phyloP scores from a whole-genome alignment of 768 basidiomycete species.

The Coprinopsis cinerea region DNA sequence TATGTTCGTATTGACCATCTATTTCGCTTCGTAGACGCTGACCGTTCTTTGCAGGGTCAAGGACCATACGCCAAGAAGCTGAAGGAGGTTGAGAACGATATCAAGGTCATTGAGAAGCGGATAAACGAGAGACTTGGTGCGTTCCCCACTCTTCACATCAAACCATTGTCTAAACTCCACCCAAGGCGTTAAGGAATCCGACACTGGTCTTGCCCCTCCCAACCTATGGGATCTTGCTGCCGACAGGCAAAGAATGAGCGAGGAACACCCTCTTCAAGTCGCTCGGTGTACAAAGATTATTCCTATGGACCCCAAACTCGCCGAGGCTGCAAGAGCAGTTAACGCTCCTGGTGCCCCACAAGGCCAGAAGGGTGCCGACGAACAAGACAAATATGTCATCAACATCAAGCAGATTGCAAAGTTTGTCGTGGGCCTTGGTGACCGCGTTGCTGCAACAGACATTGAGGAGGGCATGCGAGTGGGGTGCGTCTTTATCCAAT shows the following conservation, averaged over 20 bases:
- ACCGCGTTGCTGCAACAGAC: conserved; percentile 94
- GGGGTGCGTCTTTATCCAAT: conserved; percentile 54
- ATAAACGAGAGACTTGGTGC: conserved; percentile 97
- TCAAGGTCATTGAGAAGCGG: conserved; percentile 93
- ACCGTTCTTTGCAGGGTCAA: conserved; percentile 66
- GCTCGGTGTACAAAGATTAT: conserved; percentile 99
- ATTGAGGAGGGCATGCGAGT: conserved; percentile 99
- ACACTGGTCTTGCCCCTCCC: conserved; percentile 94
- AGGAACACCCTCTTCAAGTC: conserved; percentile 93
- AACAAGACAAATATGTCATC: conserved; percentile 99
- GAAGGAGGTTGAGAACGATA: conserved; percentile 86
- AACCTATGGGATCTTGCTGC: conserved; percentile 97
- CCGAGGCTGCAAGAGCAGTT: conserved; percentile 71
- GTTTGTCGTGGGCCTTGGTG: conserved; percentile 95
- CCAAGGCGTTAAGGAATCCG: conserved; percentile 94
- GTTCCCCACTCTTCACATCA: conserved; percentile 10
- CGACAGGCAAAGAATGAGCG: conserved; percentile 84
- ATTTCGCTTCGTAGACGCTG: conserved; percentile 3
- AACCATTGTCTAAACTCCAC: too few relatives aligned
- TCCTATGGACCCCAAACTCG: conserved; percentile 67
- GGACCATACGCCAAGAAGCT: conserved; percentile 90
- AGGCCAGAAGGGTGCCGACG: conserved; percentile 95
- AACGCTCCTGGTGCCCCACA: conserved; percentile 73
- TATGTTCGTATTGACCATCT: conserved; percentile 53
- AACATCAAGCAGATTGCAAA: conserved; percentile 99